Base-by-base conservation (phyloP, 495 filamentous ascomycete genomes). In the Neurospora pannonica region DNA sequence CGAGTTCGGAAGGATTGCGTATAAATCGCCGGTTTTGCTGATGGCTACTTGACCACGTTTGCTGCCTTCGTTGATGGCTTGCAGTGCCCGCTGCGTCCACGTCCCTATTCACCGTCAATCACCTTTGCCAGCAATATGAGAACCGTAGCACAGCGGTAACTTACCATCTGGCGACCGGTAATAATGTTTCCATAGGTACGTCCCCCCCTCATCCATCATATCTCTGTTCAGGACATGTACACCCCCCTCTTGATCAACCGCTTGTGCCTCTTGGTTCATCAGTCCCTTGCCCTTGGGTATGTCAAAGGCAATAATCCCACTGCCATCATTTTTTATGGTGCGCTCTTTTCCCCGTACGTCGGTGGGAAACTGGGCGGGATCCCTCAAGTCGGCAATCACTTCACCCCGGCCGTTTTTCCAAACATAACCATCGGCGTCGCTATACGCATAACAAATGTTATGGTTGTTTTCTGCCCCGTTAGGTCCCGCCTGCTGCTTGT, bases 161-260 rank as follows among this genome's bases (percentile, higher is more conserved):
- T 77, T 48, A 84, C 83, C 81, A 15, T 75, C 74, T 15, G 83
- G 79, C 8, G 78, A 76, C 37, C 83, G 73, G 74, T 84, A 85
- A 71, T 87, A 86, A 76, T 87, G 85, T 70, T 83, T 86, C 86
- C 86, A 87, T 54, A 75, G 48, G 54, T 76, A 37, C 37, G 19
- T 5, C 19, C 69, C 73, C 43, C 74, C 77, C 2, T 82, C 83
- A 42, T 77, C 78, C 11, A 78, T 54, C 1, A 76, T 77, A 42
- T 86, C 83, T 0, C 85, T 76, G 42, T 87, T 87, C 60, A 87
- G 72, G 3, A 88, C 85, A 42, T 87, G 86, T 62, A 87, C 82
- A 7, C 84, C 80, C 0, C 86, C 86, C 0, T 78, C 81, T 7
- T 42, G 21, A 37, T 86, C 85, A 28, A 85, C 84, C 1, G 82